Conservation (phyloP, 2,329 filamentous ascomycete species). For the Xylaria multiplex region DNA sequence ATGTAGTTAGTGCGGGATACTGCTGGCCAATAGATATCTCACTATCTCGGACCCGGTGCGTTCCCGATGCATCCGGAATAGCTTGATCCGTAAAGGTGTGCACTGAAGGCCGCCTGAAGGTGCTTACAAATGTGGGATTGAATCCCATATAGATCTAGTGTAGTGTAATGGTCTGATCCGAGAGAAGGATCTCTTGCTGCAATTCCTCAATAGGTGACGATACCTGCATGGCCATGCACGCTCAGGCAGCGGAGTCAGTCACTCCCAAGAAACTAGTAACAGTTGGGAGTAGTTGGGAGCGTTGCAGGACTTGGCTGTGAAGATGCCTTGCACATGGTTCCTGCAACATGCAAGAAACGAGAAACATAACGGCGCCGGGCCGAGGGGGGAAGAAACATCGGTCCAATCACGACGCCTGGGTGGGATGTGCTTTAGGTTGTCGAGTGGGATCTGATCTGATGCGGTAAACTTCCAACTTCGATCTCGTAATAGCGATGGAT, state of each 20-base stretch:
- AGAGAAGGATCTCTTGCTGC: slow-evolving; percentile 6
- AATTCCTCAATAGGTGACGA: slow-evolving; percentile 14
- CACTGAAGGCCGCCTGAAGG: no score
- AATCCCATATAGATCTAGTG: neutral
- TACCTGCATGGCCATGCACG: slow-evolving; percentile 29
- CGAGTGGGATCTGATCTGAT: neutral
- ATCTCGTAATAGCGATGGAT: neutral
- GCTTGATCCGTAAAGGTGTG: neutral
- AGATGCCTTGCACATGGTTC: slow-evolving; percentile 17
- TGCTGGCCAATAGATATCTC: no score
- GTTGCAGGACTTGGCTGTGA: slow-evolving; percentile 4
- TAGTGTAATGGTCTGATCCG: slow-evolving; percentile 18
- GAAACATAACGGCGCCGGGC: slow-evolving; percentile 12
- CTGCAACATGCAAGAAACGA: slow-evolving; percentile 22
- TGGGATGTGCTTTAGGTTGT: neutral
- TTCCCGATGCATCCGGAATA: slow-evolving; percentile 12
- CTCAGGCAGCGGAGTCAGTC: slow-evolving; percentile 25
- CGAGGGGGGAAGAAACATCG: neutral
- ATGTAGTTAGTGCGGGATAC: no score
- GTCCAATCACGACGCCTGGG: slow-evolving; percentile 7
- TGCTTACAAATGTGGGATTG: slow-evolving; percentile 1
- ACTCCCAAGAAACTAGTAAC: neutral
- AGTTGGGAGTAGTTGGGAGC: neutral
- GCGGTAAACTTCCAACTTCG: slow-evolving; percentile 1
- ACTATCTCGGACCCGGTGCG: neutral